Base-by-base conservation (phyloP, 805 yeast species). In the Kodamaea jinghongensis region DNA sequence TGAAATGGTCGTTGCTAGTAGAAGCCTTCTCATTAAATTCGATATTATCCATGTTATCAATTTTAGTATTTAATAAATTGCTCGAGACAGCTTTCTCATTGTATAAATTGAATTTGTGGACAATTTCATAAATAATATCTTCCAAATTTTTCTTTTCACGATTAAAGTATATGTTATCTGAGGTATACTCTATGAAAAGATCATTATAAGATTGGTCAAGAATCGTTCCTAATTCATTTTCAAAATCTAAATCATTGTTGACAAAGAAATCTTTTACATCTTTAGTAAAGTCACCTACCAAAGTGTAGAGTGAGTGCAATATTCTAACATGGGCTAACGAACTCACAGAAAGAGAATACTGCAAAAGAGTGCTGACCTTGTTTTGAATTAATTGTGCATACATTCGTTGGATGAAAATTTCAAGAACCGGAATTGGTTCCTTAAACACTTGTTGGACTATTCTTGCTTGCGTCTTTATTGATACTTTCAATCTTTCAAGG, bases 151-250 rank as follows among this genome's bases (percentile, higher is more conserved):
- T 79, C 61, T 78, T 83, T 55, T 89, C 97, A 28, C 75, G 52
- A 28, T 70, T 79, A 52, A 90, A 81, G 60, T 88, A 90, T 34
- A 74, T 70, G 43, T 78, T 76, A 42, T 83, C 86, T 20, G 75
- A 73, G 17, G 85, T 63, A 54, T 79, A 85, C 34, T 83, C 81
- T 13, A 78, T 71, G 58, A 91, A 91, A 12, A 87, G 61, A 48
- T 85, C 95, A n/a, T 76, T 73, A 53, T 71, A 79, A 43, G 79
- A 74, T 50, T 82, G 88, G 48, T 90, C 96, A 27, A 91, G 63
- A 3, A 82, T 73, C 1, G 52, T 32, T 3, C 64, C 58, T 30
- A 77, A 53, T 41, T 70, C 76, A 34, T 61, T 78, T 30, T 70
- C 69, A 7, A 64, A 65, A 45, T 75, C 78, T 10, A 75, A 56